These are phyloP conservation scores for Pleoardoris graminearum DNA, from an alignment of 2,329 filamentous ascomycete genomes.

Conservation along the genomic window DNA sequence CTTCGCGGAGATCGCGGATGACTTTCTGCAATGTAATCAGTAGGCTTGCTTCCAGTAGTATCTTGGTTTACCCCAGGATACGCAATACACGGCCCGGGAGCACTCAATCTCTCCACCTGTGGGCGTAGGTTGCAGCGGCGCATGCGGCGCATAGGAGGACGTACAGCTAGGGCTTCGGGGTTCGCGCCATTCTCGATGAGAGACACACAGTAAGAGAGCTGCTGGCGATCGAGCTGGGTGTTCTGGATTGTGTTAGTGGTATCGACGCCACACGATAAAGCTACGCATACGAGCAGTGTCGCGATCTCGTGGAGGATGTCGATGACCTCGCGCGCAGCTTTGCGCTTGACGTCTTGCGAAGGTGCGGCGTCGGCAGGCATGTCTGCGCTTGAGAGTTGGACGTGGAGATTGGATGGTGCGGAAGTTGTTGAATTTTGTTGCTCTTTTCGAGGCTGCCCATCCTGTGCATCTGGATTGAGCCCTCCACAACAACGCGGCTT, in stretches of 20 bases:
- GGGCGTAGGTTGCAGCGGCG: background rate
- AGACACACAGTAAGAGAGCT: conserved; percentile 91
- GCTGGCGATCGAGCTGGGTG: conserved; percentile 86
- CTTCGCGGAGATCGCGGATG: conserved; percentile 50
- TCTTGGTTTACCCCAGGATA: background rate
- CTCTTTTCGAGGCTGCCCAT: background rate
- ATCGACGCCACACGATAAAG: background rate
- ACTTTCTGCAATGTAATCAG: conserved; percentile 45
- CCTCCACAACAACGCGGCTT: background rate
- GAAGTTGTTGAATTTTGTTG: background rate
- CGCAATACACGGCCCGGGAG: too few species aligned
- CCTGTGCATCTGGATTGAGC: background rate
- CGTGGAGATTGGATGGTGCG: conserved; percentile 13
- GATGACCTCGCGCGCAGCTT: conserved; percentile 76
- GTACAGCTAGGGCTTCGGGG: conserved; percentile 88
- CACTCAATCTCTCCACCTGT: too few species aligned
- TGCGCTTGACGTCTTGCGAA: conserved; percentile 60
- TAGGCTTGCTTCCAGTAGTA: conserved; percentile 65
- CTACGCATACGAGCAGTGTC: conserved; percentile 74
- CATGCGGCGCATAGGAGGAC: conserved; percentile 41
- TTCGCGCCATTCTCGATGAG: conserved; percentile 97
- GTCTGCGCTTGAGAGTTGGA: conserved; percentile 15
- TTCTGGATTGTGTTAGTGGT: conserved; percentile 62
- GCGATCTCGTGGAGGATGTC: conserved; percentile 85
- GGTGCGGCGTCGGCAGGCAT: conserved; percentile 18